Evolutionary conservation across 2,329 filamentous ascomycete genomes (phyloP), one percentile per base, ranked within the genome.

Genomic region (Paracoccidioides lutzii): DNA sequence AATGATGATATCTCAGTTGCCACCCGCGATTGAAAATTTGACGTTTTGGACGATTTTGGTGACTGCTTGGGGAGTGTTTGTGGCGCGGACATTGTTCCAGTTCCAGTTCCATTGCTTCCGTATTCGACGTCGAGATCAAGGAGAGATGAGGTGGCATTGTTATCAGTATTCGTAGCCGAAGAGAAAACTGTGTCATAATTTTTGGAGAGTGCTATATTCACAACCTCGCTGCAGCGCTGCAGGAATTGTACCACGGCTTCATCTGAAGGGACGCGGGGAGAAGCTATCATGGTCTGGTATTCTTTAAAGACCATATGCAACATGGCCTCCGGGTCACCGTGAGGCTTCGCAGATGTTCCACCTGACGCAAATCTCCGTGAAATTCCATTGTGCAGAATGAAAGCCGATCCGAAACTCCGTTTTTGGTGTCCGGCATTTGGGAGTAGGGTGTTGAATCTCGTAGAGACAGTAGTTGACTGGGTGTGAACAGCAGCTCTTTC

Each of bases 1-100:
- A 78, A 70, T 28, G 72, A 68, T 10, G 78, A 79, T 58, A 84
- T 71, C 40, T 71, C 67, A 22, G 71, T 69, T 32, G 74, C 69
- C 4, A 71, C 64, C 55, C 67, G 70, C 15, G 65, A 59, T 45
- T 69, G 68, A 28, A 70, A 65, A 33, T 65, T 64, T 14, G 66
- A 57, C 50, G 61, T 58, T 52, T 62, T 64, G 53, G 59, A 52
- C 48, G 61, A 63, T 54, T 55, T 62, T 58, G 35, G 62, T 63
- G 22, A 63, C 57, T 46, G 43, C 15, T 48, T 35, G 5, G 60
- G 56, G 48, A 64, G 64, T 52, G 69, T 71, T 58, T 74, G 70
- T 48, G 15, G 2, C 15, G 15, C 32, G 30, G 38, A 55, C 42
- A 14, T 41, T 15, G 56, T 43, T 22, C 22, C 22, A 22, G 22